Conservation (phyloP, 163 green algal genomes). For the Picocystis sp. region DNA sequence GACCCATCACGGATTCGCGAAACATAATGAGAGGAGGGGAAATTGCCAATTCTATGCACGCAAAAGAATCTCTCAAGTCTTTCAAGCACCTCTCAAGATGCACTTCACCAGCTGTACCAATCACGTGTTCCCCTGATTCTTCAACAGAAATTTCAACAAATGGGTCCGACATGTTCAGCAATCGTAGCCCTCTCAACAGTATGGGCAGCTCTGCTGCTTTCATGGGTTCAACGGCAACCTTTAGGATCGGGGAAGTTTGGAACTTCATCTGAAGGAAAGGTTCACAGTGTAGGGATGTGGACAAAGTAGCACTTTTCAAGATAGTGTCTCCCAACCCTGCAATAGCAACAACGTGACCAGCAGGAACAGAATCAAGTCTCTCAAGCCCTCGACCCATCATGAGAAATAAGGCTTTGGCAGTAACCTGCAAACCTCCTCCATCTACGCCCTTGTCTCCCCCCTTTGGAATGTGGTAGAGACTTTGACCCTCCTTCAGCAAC, state of each 20-base stretch:
- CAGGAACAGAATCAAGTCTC: slow-evolving; percentile 41
- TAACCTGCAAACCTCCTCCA: neutral
- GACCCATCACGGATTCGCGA: slow-evolving; percentile 50
- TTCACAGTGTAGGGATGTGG: slow-evolving; percentile 20
- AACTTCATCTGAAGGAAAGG: slow-evolving; percentile 71
- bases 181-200: slow-evolving; percentile 60
- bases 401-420: slow-evolving; percentile 21
- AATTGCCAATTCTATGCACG: slow-evolving; percentile 60
- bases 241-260: slow-evolving; percentile 70
- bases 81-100: slow-evolving; percentile 90
- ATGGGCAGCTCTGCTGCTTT: slow-evolving; percentile 48
- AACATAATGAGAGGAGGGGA: slow-evolving; percentile 85
- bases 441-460: slow-evolving; percentile 37
- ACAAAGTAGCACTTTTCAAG: slow-evolving; percentile 82
- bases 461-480: slow-evolving; percentile 65
- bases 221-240: slow-evolving; percentile 76
- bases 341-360: slow-evolving; percentile 74
- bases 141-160: slow-evolving; percentile 68
- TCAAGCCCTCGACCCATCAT: slow-evolving; percentile 80
- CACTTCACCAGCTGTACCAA: slow-evolving; percentile 73
- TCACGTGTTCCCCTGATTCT: slow-evolving; percentile 71
- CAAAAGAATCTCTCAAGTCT: slow-evolving; percentile 83
- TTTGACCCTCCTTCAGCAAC: slow-evolving; percentile 38
- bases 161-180: slow-evolving; percentile 81
- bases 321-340: slow-evolving; percentile 55